Conservation (phyloP, 1,139 yeast genomes). For the Pichia sp. region DNA sequence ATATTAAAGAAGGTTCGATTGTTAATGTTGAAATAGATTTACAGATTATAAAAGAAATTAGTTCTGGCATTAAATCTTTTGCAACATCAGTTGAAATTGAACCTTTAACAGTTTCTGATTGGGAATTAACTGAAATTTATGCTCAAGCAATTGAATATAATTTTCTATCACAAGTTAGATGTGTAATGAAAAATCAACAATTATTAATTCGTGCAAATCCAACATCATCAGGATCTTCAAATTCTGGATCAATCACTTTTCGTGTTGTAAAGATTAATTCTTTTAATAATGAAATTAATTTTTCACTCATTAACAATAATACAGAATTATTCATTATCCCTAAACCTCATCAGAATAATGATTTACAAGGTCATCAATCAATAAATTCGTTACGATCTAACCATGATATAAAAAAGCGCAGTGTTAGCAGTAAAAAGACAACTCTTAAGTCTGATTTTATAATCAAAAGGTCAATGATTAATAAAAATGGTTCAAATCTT, state of each 20-base stretch:
- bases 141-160: conserved; percentile 72
- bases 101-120: conserved; percentile 72
- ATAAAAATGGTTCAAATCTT: conserved; percentile 17
- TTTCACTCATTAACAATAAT: conserved; percentile 46
- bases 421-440: conserved; percentile 31
- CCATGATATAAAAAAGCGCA: conserved; percentile 28
- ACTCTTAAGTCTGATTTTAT: neutral
- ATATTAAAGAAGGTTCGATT: conserved; percentile 38
- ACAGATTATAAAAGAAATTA: conserved; percentile 18
- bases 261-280: conserved; percentile 49
- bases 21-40: conserved; percentile 39
- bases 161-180: conserved; percentile 73
- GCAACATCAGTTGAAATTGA: conserved; percentile 59
- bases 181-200: conserved; percentile 55
- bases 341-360: conserved; percentile 30
- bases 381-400: too few relatives aligned
- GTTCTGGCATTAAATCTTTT: neutral
- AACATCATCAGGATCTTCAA: conserved; percentile 37
- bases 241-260: conserved; percentile 49
- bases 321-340: conserved; percentile 86
- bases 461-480: conserved; percentile 29
- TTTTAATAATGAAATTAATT: conserved; percentile 39
- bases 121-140: conserved; percentile 87
- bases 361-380: too few relatives aligned
- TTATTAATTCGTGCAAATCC: conserved; percentile 69